Conservation (phyloP, 2,329 filamentous ascomycete species). For the Xylariaceae sp. region DNA sequence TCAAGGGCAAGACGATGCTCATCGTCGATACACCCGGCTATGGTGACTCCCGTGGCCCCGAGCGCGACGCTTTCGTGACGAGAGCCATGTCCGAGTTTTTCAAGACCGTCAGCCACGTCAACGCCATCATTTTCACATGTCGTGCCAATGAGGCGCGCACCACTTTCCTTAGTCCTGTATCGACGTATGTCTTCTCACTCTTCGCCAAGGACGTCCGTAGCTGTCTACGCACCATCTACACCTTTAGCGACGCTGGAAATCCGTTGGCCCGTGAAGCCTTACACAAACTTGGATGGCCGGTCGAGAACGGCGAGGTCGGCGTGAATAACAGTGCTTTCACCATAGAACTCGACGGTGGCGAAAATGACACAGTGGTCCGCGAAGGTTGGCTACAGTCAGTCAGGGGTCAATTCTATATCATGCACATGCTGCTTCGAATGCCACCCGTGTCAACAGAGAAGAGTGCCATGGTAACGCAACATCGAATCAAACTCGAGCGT, state of each 20-base stretch:
- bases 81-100: background rate
- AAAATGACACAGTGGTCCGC: background rate
- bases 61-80: background rate
- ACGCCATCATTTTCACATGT: background rate
- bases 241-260: background rate
- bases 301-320: background rate
- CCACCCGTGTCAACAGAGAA: background rate
- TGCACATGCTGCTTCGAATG: background rate
- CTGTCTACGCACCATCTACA: background rate
- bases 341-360: background rate
- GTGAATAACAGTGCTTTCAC: background rate
- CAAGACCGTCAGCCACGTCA: background rate
- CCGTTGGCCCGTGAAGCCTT: background rate
- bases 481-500: background rate
- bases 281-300: background rate
- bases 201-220: background rate
- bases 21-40: background rate
- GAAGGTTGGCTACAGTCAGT: background rate
- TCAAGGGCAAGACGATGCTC: background rate
- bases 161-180: background rate
- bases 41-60: background rate
- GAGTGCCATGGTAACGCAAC: background rate
- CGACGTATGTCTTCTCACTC: background rate
- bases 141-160: background rate
- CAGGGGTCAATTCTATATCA: background rate